Conservation (phyloP, 129 eudicot genomes). For the Scalesia atractyloides region DNA sequence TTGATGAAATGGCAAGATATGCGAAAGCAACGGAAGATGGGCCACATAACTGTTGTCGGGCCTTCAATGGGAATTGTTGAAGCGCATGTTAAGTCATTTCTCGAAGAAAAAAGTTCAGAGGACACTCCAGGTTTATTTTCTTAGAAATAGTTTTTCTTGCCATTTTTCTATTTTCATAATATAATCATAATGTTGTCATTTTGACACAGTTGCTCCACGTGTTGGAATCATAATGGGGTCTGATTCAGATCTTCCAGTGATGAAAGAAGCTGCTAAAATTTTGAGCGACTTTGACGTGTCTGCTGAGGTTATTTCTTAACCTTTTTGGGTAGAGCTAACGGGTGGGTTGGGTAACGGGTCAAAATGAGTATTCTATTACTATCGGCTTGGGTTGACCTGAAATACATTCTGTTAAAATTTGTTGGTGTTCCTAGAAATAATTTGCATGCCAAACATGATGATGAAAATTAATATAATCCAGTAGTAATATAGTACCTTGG, state of each 20-base stretch:
- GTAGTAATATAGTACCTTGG: not conserved
- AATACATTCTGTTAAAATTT: not conserved
- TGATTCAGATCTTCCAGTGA: constrained; percentile 97
- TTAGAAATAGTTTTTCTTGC: not conserved
- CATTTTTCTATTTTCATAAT: not conserved
- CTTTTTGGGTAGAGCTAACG: not conserved
- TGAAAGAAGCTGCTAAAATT: constrained; percentile 90
- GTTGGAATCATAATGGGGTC: constrained; percentile 99
- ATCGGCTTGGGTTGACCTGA: not conserved
- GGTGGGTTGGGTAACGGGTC: not conserved
- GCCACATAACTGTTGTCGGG: constrained; percentile 90
- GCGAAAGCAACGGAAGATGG: constrained; percentile 97
- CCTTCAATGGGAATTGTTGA: constrained; percentile 77
- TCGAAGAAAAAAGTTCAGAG: constrained; percentile 48
- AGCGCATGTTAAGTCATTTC: constrained; percentile 60
- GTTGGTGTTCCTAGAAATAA: not conserved
- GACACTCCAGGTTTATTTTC: constrained; percentile 50
- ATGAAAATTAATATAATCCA: not conserved
- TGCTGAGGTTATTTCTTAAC: constrained; percentile 56
- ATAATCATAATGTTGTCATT: constrained; percentile 14
- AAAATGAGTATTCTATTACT: not conserved
- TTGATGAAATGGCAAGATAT: constrained; percentile 58
- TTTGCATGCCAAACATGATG: not conserved
- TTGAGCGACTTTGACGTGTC: constrained; percentile 66
- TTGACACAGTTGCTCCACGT: constrained; percentile 56